These are phyloP conservation scores for Aspergillus baeticus DNA, from an alignment of 495 filamentous ascomycete genomes.

Conservation along the genomic window DNA sequence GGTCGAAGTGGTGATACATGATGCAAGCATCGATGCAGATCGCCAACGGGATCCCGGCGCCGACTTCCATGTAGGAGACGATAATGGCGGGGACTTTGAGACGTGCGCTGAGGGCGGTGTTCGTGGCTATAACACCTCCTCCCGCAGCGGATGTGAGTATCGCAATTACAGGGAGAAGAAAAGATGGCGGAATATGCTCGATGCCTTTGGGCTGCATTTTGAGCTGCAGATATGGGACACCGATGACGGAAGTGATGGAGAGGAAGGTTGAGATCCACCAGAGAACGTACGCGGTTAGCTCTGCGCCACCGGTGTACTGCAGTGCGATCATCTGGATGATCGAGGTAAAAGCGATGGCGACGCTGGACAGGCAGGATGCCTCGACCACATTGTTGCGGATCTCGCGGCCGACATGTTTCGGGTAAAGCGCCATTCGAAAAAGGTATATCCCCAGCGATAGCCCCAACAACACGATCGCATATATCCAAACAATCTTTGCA, in stretches of 20 bases:
- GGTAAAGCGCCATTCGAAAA: constrained; percentile 26
- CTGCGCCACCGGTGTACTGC: constrained; percentile 19
- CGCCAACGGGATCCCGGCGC: constrained; percentile 26
- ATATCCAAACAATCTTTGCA: constrained; percentile 34
- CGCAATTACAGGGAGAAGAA: constrained; percentile 30
- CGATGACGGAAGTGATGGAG: constrained; percentile 21
- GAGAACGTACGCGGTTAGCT: constrained; percentile 27
- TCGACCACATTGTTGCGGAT: constrained; percentile 25
- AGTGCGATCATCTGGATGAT: constrained; percentile 28
- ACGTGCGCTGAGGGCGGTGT: constrained; percentile 19
- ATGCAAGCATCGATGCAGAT: constrained; percentile 21
- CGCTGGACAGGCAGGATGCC: constrained; percentile 32
- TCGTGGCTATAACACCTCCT: constrained; percentile 26
- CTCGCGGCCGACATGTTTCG: constrained; percentile 22
- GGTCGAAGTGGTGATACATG: constrained; percentile 27
- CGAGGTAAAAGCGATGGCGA: constrained; percentile 29
- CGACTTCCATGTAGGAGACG: constrained; percentile 33
- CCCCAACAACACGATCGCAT: constrained; percentile 25
- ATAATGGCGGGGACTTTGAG: constrained; percentile 33
- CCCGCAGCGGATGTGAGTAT: constrained; percentile 31
- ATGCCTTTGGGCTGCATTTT: constrained; percentile 28
- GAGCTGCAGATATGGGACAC: constrained; percentile 28
- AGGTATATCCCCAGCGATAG: constrained; percentile 24
- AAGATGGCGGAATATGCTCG: constrained; percentile 16
- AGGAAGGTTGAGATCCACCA: constrained; percentile 31